These are phyloP conservation scores for Nigrospora sphaerica DNA, from an alignment of 2,329 filamentous ascomycete genomes.

Conservation along the genomic window DNA sequence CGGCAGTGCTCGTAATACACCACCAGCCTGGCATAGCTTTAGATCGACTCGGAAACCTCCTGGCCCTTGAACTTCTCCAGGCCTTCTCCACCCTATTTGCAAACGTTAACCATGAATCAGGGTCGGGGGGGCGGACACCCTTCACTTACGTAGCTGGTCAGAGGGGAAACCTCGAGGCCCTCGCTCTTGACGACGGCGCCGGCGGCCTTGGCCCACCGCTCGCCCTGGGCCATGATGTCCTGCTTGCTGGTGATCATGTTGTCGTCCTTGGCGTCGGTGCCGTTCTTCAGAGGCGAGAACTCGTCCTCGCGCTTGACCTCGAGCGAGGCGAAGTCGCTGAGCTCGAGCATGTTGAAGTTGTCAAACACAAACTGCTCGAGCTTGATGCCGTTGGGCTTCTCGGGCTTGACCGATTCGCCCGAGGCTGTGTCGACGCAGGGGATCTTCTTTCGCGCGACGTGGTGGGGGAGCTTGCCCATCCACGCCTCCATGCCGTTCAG, in stretches of 20 bases:
- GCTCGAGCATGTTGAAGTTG: constrained; percentile 82
- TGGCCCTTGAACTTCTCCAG: constrained; percentile 48
- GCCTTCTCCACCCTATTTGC: constrained; percentile 51
- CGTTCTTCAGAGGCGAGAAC: constrained; percentile 95
- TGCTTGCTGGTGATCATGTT: constrained; percentile 87
- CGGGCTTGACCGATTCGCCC: constrained; percentile 78
- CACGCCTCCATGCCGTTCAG: constrained; percentile 84
- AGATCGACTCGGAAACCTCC: constrained; percentile 11
- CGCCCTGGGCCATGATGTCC: constrained; percentile 86
- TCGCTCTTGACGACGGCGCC: constrained; percentile 66
- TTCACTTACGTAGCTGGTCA: constrained; percentile 87
- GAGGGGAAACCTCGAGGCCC: constrained; percentile 84
- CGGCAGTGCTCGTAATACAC: too few species aligned
- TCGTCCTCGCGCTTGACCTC: constrained; percentile 96
- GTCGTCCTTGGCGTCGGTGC: constrained; percentile 52
- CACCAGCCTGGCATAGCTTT: too few species aligned
- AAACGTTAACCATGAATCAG: constrained; percentile 10
- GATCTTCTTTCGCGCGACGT: constrained; percentile 98
- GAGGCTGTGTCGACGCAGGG: constrained; percentile 70
- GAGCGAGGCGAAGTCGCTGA: constrained; percentile 89
- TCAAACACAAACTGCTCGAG: constrained; percentile 99
- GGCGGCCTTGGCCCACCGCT: constrained; percentile 74
- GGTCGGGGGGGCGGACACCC: neutral
- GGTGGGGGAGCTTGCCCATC: constrained; percentile 82
- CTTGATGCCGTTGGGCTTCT: constrained; percentile 97